These are phyloP conservation scores for Paecilomyces variotii DNA, from an alignment of 2,329 filamentous ascomycete species.

Conservation along the genomic window DNA sequence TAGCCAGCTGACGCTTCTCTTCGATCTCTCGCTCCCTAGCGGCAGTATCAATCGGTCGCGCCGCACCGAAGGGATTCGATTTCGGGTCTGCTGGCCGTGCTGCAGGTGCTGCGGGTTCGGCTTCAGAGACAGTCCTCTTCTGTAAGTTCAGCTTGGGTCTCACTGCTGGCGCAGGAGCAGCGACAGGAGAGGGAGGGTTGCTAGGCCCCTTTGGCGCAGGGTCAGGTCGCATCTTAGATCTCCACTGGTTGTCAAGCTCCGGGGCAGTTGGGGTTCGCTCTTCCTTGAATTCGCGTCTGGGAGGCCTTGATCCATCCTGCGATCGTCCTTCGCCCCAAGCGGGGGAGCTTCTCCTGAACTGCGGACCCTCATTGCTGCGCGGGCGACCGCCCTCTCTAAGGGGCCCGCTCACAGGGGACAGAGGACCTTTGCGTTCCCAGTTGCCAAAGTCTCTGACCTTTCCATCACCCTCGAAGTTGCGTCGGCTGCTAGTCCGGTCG, in stretches of 20 bases:
- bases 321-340: conserved; percentile 64
- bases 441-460: conserved; percentile 74
- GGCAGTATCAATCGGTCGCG: conserved; percentile 87
- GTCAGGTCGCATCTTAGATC: conserved; percentile 83
- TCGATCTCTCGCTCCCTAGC: conserved; percentile 83
- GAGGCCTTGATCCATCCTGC: conserved; percentile 70
- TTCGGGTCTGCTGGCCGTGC: conserved; percentile 56
- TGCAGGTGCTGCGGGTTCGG: conserved; percentile 42
- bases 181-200: conserved; percentile 66
- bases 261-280: conserved; percentile 74
- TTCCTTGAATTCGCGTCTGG: conserved; percentile 62
- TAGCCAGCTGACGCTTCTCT: conserved; percentile 63
- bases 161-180: conserved; percentile 48
- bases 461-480: conserved; percentile 63
- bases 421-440: conserved; percentile 91
- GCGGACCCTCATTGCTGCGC: conserved; percentile 52
- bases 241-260: conserved; percentile 91
- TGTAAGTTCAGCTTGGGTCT: conserved; percentile 80
- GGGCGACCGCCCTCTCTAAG: conserved; percentile 52
- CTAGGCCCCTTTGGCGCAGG: conserved; percentile 65
- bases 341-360: conserved; percentile 60
- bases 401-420: conserved; percentile 59
- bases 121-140: conserved; percentile 85
- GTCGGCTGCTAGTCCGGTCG: conserved; percentile 59
- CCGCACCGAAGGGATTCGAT: conserved; percentile 87